Percentiles rank a stretch among this genome's conserved stretches.
phyloP scores from a whole-genome alignment of 768 basidiomycete species.

The Crucibulum laeve region DNA sequence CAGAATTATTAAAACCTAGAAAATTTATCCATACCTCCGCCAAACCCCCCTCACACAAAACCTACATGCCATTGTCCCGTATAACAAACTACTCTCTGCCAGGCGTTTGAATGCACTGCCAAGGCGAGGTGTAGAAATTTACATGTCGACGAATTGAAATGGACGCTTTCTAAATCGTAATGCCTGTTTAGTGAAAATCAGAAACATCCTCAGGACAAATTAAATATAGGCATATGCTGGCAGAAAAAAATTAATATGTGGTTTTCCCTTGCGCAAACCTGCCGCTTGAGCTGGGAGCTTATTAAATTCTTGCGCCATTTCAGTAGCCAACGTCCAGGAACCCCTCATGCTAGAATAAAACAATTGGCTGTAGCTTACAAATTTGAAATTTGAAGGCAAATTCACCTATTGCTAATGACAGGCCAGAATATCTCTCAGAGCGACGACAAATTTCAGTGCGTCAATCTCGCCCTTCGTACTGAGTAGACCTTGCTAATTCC shows the following conservation, averaged over 20 bases:
- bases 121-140: conserved; percentile 53
- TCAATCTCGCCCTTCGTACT: conserved; percentile 39
- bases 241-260: conserved; percentile 53
- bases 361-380: conserved; percentile 6
- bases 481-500: conserved; percentile 73
- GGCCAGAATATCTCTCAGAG: conserved; percentile 62
- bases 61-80: conserved; percentile 72
- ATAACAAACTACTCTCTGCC: conserved; percentile 65
- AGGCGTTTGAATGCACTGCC: conserved; percentile 68
- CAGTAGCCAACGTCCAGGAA: conserved; percentile 57
- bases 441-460: conserved; percentile 39
- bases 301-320: conserved; percentile 71
- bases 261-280: conserved; percentile 11
- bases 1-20: neutral
- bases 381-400: too few relatives aligned
- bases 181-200: conserved; percentile 36
- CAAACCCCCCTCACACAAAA: conserved; percentile 72
- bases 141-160: conserved; percentile 45
- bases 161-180: conserved; percentile 74
- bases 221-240: conserved; percentile 44
- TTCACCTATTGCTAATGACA: conserved; percentile 71
- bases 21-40: conserved; percentile 48
- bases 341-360: conserved; percentile 57
- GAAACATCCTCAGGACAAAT: neutral
- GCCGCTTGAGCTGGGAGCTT: conserved; percentile 30